Evolutionary conservation across 2,329 filamentous ascomycete genomes (phyloP).

Genomic region (Colletotrichum coccodes): DNA sequence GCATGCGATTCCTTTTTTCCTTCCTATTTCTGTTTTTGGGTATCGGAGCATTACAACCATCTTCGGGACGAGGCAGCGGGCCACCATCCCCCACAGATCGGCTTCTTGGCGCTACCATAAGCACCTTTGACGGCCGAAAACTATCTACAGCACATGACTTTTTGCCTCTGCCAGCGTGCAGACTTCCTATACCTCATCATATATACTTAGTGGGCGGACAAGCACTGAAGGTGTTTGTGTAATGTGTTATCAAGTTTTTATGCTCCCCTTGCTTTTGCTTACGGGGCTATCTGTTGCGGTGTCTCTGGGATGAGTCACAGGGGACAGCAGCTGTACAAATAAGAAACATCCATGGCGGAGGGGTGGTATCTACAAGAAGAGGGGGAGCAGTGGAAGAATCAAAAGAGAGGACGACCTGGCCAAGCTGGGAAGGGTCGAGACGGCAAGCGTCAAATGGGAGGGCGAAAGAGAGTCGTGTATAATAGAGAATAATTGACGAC

Average conservation of each 20-base stretch:
- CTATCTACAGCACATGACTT: constrained; percentile 22
- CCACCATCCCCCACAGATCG: not conserved
- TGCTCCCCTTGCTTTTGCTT: not conserved
- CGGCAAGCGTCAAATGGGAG: not conserved
- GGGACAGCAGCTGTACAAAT: constrained; percentile 8
- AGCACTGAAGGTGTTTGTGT: constrained; percentile 18
- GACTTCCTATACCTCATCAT: constrained; percentile 14
- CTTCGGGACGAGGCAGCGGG: constrained; percentile 5
- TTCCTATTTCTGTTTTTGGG: not conserved
- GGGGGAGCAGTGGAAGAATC: not conserved
- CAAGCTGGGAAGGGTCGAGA: not conserved
- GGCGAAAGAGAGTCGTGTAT: not conserved
- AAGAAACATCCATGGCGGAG: not conserved
- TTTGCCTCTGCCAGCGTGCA: constrained; percentile 17
- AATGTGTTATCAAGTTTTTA: constrained; percentile 29
- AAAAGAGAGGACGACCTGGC: not conserved
- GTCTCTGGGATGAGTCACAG: not conserved
- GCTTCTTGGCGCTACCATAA: constrained; percentile 3
- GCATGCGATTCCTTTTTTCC: not conserved
- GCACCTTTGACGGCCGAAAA: constrained; percentile 17
- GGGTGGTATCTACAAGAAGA: not conserved
- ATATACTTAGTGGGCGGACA: constrained; percentile 15
- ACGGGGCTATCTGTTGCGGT: not conserved
- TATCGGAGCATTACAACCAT: not conserved
- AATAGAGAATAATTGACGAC: constrained; percentile 25